Evolutionary conservation across 176 grass and related monocot species (phyloP), one percentile per base, ranked within the genome.

Genomic region (Rhynchospora breviuscula): DNA sequence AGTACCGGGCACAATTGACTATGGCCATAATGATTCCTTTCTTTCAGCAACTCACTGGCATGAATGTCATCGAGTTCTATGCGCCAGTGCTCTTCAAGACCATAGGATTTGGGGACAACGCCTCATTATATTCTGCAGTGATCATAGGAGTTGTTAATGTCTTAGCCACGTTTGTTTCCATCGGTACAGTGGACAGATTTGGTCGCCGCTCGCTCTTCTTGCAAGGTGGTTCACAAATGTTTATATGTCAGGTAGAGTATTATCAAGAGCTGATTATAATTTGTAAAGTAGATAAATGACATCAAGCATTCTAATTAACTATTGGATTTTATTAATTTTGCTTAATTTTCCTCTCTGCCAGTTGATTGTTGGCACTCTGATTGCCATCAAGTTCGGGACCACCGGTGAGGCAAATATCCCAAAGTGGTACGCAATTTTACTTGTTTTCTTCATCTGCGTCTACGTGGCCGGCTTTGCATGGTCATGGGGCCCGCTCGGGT

Each of bases 1-100:
- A 81, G 76, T 89, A 89, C 76, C 52, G 88, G 12, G 51, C 88
- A 26, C 88, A 86, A 33, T 75, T 89, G 23, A 86, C 70, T 17
- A 86, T 89, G 88, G 70, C 88, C 84, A 80, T 89, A 74, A 71
- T 89, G 79, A 89, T 89, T 76, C 88, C 88, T 67, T 72, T 89
- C 63, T 89, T 89, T 76, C 88, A 89, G 84, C 88, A 89, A 75
- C 43, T 89, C 21, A 89, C 88, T 18, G 84, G 88, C 70, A 89
- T 89, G 22, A 89, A 89, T 19, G 88, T 89, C 40, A 89, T 89
- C 22, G 67, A 67, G 84, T 86, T 89, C 69, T 89, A 89, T 62
- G 84, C 88, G 40, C 88, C 88, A 1, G 79, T 86, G 21, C 84
- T 89, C 33, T 86, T 89, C 84, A 86, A 83, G 68, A 86, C 88